phyloP scores from a whole-genome alignment of 1,139 yeast genomes.

The Casaregolazyma lundiana region DNA sequence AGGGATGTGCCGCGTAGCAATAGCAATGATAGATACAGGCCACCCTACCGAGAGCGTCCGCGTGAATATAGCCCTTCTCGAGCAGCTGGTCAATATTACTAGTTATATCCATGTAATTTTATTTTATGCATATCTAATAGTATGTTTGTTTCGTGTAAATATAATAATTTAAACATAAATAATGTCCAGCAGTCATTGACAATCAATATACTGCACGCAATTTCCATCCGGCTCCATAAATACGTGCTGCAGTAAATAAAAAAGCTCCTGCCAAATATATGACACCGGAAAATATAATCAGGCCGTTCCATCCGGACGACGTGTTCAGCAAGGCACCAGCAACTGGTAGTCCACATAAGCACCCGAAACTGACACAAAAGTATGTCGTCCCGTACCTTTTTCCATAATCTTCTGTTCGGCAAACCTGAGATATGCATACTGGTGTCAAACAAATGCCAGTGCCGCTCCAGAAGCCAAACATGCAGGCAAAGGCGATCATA shows the following conservation, averaged over 20 bases:
- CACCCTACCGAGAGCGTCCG: slow-evolving; percentile 13
- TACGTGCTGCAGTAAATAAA: slow-evolving; percentile 25
- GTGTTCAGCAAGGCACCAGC: slow-evolving; percentile 43
- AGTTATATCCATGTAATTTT: neutral
- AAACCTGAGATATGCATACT: slow-evolving; percentile 50
- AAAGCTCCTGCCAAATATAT: slow-evolving; percentile 27
- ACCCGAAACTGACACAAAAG: slow-evolving; percentile 57
- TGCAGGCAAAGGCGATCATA: slow-evolving; percentile 43
- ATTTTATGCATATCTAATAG: neutral
- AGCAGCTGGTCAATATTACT: slow-evolving; percentile 9
- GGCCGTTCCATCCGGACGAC: slow-evolving; percentile 28
- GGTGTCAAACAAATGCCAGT: slow-evolving; percentile 46
- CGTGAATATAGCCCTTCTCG: slow-evolving; percentile 8
- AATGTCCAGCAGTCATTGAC: neutral
- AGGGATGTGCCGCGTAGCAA: neutral
- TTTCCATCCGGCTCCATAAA: slow-evolving; percentile 27
- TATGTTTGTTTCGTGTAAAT: no score
- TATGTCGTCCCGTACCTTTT: slow-evolving; percentile 67
- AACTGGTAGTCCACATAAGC: slow-evolving; percentile 49
- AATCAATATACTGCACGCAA: slow-evolving; percentile 12
- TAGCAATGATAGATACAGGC: slow-evolving; percentile 5
- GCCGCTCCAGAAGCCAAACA: slow-evolving; percentile 53
- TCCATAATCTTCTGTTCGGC: slow-evolving; percentile 61
- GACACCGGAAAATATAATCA: slow-evolving; percentile 31
- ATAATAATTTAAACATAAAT: neutral